phyloP scores from a whole-genome alignment of 2,329 filamentous ascomycete genomes.

The Scedosporium minutisporum region DNA sequence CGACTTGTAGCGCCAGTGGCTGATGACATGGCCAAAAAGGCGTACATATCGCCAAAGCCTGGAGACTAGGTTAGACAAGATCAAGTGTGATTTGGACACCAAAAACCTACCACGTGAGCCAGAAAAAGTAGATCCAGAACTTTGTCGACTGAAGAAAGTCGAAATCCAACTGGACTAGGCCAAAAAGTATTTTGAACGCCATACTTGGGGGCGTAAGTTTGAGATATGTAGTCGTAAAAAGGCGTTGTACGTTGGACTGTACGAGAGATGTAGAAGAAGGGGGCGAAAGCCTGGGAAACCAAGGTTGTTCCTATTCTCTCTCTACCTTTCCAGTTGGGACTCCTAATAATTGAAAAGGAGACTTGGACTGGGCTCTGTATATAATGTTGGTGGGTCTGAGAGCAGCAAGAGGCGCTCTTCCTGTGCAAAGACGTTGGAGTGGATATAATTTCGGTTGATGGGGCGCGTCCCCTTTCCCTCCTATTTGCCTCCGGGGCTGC shows the following conservation, averaged over 20 bases:
- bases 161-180: conserved; percentile 16
- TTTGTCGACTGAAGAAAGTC: conserved; percentile 31
- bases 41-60: conserved; percentile 85
- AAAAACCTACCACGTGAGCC: conserved; percentile 35
- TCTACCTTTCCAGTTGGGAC: too few species aligned
- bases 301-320: too few species aligned
- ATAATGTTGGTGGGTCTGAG: background rate
- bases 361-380: background rate
- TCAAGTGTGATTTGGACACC: background rate
- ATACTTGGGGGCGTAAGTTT: background rate
- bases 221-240: background rate
- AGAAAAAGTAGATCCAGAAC: conserved; percentile 37
- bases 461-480: background rate
- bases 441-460: background rate
- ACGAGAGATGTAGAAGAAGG: too few species aligned
- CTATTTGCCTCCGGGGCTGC: background rate
- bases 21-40: conserved; percentile 73
- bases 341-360: too few species aligned
- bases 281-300: too few species aligned
- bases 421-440: background rate
- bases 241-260: too few species aligned
- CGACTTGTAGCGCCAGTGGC: conserved; percentile 80
- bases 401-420: background rate
- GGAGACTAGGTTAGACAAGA: conserved; percentile 12
- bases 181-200: conserved; percentile 10